phyloP scores from a whole-genome alignment of 179 eudicot species.

The Nepenthes alata region DNA sequence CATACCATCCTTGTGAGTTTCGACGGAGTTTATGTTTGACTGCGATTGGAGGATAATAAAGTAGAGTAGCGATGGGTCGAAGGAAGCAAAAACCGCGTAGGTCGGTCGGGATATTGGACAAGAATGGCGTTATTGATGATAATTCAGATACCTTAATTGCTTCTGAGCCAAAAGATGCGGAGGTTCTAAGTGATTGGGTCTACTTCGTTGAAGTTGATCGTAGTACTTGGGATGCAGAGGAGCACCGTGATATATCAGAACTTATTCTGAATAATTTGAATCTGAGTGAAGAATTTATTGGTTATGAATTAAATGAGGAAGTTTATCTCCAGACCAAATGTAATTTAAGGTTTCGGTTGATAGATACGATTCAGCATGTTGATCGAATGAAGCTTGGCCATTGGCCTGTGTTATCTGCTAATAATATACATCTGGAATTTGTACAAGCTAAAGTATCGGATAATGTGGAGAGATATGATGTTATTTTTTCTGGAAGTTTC shows the following conservation, averaged over 20 bases:
- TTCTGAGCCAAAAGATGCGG: conserved; percentile 4
- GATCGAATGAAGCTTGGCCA: conserved; percentile 51
- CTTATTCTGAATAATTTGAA: conserved; percentile 48
- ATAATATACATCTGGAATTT: conserved; percentile 41
- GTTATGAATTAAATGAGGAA: conserved; percentile 30
- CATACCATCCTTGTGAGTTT: too few relatives aligned
- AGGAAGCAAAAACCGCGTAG: conserved; percentile 25
- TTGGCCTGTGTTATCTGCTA: conserved; percentile 57
- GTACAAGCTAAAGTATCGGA: conserved; percentile 19
- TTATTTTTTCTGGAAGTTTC: conserved; percentile 53
- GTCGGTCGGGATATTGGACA: conserved; percentile 16
- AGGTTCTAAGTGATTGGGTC: conserved; percentile 9
- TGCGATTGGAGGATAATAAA: too few relatives aligned
- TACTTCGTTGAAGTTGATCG: conserved; percentile 49
- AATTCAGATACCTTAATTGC: conserved; percentile 7
- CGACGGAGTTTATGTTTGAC: too few relatives aligned
- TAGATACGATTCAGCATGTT: conserved; percentile 29
- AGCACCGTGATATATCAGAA: conserved; percentile 73
- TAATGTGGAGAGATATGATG: conserved; percentile 25
- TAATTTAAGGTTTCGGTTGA: conserved; percentile 47
- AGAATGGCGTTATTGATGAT: conserved; percentile 6
- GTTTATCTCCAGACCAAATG: conserved; percentile 22
- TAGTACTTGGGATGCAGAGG: conserved; percentile 34
- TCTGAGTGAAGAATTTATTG: conserved; percentile 29
- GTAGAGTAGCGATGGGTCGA: conserved; percentile 23